A percentile compares a stretch with the other conserved stretches of the same genome.
Evolutionary conservation across 2,329 filamentous ascomycete species (phyloP).

Genomic region (Trichoderma harzianum): DNA sequence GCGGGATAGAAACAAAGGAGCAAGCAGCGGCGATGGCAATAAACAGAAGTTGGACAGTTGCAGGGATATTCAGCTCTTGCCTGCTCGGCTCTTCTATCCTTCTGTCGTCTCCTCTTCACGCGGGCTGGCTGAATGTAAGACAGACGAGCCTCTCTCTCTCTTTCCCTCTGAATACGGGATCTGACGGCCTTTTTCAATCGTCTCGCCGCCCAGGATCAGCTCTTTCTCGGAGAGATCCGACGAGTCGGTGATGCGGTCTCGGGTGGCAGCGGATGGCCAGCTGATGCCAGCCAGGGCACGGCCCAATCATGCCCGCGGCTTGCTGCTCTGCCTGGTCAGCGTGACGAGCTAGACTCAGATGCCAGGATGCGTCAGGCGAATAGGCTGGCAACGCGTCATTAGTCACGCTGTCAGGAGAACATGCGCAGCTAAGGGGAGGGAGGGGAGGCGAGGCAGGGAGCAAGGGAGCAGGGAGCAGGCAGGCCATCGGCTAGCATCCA

Average conservation of each 20-base stretch:
- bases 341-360: slow-evolving; percentile 16
- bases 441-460: background rate
- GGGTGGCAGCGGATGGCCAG: slow-evolving; percentile 7
- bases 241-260: slow-evolving; percentile 5
- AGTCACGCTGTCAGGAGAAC: slow-evolving; percentile 16
- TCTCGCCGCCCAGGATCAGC: slow-evolving; percentile 3
- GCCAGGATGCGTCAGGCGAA: slow-evolving; percentile 13
- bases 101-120: background rate
- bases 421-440: slow-evolving; percentile 9
- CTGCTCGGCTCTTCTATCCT: background rate
- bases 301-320: slow-evolving; percentile 8
- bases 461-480: background rate
- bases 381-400: slow-evolving; percentile 15
- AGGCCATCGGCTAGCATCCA: background rate
- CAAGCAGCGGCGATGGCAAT: background rate
- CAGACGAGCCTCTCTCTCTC: background rate
- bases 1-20: background rate
- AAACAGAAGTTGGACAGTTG: background rate
- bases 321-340: slow-evolving; percentile 1
- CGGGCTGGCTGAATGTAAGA: background rate
- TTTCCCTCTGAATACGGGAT: background rate
- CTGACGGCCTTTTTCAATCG: background rate
- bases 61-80: background rate
- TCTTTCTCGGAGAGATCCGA: slow-evolving; percentile 15
- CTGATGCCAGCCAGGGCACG: slow-evolving; percentile 7